Base-by-base conservation (phyloP, 495 filamentous ascomycete genomes). In the Xylaria palmicola region DNA sequence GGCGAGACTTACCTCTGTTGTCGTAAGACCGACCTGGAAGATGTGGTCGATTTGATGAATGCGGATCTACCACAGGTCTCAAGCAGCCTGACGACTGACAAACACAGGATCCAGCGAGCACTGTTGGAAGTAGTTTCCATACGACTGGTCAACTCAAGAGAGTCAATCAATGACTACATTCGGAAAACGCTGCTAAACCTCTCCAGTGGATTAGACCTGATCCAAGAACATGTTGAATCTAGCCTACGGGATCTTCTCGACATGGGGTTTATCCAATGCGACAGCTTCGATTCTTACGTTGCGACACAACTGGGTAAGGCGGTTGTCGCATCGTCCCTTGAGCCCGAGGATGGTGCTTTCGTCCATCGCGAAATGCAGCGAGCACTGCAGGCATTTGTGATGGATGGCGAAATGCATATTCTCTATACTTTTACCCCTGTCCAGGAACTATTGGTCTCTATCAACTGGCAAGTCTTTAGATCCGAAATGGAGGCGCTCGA, bases 351-450 rank as follows among this genome's bases (percentile, higher is more conserved):
- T 66, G 90, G 90, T 2, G 70, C 91, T 0, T 93, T 91, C 65
- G 78, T 93, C 7, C 78, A 92, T 62, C 77, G 83, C 47, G 90
- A 93, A 65, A 76, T 93, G 55, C 79, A 78, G 58, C 79, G 81
- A 60, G 88, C 90, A 0, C 70, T 93, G 3, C 77, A 83, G 48
- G 88, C 86, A 6, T 94, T 94, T 59, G 90, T 92, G 17, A 85
- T 94, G 83, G 89, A 92, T 66, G 88, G 88, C 17, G 90, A 94
- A 48, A 87, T 94, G 87, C 90, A 94, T 66, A 80, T 92, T 37
- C 82, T 92, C 49, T 94, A 93, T 69, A 86, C 85, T 60, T 92
- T 93, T 60, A 92, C 90, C 0, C 90, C 90, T 1, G 78, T 92
- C 10, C 78, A 83, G n/a, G 76, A 79, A 39, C 74, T 83, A 36